These are phyloP conservation scores for Purpureocillium takamizusanense DNA, from an alignment of 2,329 filamentous ascomycete genomes.

Conservation along the genomic window DNA sequence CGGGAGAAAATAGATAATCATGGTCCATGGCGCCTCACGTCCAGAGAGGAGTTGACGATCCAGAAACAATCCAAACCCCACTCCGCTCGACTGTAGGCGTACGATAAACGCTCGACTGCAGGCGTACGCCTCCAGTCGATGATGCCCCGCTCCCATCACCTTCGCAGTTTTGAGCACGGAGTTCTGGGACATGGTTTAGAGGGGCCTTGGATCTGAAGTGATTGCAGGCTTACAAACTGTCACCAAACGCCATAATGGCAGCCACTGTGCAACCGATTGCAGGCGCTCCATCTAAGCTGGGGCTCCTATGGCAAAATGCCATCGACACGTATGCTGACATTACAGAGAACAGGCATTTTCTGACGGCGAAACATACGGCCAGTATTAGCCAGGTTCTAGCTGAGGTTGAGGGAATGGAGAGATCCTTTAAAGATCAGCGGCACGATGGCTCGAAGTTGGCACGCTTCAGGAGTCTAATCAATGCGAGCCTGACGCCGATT, in stretches of 20 bases:
- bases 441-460: constrained; percentile 3
- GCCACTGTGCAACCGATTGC: not conserved
- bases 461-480: constrained; percentile 5
- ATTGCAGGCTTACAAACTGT: not conserved
- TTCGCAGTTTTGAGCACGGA: not conserved
- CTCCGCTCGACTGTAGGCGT: constrained; percentile 1
- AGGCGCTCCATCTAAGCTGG: constrained; percentile 2
- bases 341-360: not conserved
- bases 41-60: not conserved
- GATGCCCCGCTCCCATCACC: not conserved
- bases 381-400: not conserved
- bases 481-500: constrained; percentile 4
- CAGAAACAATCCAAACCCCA: too few relatives aligned
- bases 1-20: constrained; percentile 1
- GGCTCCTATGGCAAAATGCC: constrained; percentile 2
- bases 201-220: too few relatives aligned
- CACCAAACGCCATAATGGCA: not conserved
- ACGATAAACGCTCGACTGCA: too few relatives aligned
- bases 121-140: constrained; percentile 5
- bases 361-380: not conserved
- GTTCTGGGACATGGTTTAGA: not conserved
- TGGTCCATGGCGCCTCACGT: not conserved
- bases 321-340: not conserved
- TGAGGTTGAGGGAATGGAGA: constrained; percentile 2
- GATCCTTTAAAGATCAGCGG: not conserved